phyloP scores from a whole-genome alignment of 1,284 basidiomycete genomes.

The Serendipita sp. region DNA sequence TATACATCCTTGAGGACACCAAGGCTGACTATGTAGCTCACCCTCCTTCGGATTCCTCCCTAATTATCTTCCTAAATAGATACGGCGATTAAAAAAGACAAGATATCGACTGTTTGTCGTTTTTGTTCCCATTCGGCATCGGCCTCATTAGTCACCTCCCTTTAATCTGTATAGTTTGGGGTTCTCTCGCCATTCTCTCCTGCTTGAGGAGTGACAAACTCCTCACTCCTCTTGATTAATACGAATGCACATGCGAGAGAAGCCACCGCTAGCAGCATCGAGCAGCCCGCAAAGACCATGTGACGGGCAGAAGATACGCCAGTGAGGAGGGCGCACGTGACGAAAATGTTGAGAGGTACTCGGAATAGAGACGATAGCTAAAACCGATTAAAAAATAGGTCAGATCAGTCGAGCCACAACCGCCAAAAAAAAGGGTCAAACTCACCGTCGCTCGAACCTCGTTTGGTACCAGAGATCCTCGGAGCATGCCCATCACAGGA shows the following conservation, averaged over 20 bases:
- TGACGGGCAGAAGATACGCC: constrained; percentile 52
- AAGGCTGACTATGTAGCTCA: too few relatives aligned
- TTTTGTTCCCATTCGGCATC: too few relatives aligned
- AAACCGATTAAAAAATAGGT: not conserved
- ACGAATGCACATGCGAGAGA: constrained; percentile 42
- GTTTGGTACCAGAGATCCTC: constrained; percentile 52
- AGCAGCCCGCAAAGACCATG: constrained; percentile 44
- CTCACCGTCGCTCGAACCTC: constrained; percentile 59
- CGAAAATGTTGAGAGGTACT: constrained; percentile 59
- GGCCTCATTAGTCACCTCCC: too few relatives aligned
- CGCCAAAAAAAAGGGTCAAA: constrained; percentile 8
- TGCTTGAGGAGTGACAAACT: not conserved
- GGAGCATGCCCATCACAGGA: constrained; percentile 61
- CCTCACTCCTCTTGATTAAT: constrained; percentile 21
- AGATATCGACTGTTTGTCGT: too few relatives aligned
- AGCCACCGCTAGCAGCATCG: constrained; percentile 43
- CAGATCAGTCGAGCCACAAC: constrained; percentile 7
- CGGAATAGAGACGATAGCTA: constrained; percentile 59
- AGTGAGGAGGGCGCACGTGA: constrained; percentile 53
- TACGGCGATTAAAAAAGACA: too few relatives aligned
- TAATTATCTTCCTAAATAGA: too few relatives aligned
- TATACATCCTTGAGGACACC: too few relatives aligned
- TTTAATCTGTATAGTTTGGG: not conserved
- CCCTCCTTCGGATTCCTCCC: too few relatives aligned
- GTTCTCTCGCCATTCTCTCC: not conserved